Percentiles rank a stretch among this genome's conserved stretches.
Conservation (phyloP, 192 early-diverging fungal species). For the Jimgerdemannia lactiflua region DNA sequence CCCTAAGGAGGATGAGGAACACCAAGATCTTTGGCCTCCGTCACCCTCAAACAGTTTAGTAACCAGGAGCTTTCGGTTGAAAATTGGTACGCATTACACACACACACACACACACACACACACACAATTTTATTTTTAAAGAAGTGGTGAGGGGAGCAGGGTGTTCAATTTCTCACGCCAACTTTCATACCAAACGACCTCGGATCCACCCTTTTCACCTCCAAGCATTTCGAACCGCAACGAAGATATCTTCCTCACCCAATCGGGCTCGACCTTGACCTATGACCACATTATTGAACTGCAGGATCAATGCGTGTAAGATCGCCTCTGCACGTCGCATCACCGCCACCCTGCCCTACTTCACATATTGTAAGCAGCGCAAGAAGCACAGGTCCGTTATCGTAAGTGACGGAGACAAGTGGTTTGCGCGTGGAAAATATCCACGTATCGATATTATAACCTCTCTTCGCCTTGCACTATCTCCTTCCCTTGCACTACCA, state of each 20-base stretch:
- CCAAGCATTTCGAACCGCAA: conserved; percentile 93
- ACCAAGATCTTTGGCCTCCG: too few species aligned
- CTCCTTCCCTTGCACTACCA: too few species aligned
- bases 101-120: neutral
- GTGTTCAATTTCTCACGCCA: neutral
- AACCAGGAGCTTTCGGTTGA: too few species aligned
- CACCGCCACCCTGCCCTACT: conserved; percentile 97
- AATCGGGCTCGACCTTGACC: conserved; percentile 88
- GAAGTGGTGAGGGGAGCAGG: neutral
- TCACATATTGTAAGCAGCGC: conserved; percentile 92
- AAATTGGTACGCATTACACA: too few species aligned
- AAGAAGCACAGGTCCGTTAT: conserved; percentile 99
- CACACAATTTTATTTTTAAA: neutral
- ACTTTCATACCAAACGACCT: too few species aligned
- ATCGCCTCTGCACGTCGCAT: too few species aligned
- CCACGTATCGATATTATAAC: too few species aligned
- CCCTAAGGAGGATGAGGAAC: too few species aligned
- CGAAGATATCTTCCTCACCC: conserved; percentile 96
- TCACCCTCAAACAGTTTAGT: too few species aligned
- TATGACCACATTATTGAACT: conserved; percentile 98
- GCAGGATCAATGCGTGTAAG: too few species aligned
- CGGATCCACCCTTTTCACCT: neutral
- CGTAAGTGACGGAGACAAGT: conserved; percentile 11
- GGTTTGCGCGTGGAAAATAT: too few species aligned
- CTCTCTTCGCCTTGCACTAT: neutral